These are phyloP conservation scores for Petasospora rhodanensis DNA, from an alignment of 1,139 yeast genomes.

Conservation along the genomic window DNA sequence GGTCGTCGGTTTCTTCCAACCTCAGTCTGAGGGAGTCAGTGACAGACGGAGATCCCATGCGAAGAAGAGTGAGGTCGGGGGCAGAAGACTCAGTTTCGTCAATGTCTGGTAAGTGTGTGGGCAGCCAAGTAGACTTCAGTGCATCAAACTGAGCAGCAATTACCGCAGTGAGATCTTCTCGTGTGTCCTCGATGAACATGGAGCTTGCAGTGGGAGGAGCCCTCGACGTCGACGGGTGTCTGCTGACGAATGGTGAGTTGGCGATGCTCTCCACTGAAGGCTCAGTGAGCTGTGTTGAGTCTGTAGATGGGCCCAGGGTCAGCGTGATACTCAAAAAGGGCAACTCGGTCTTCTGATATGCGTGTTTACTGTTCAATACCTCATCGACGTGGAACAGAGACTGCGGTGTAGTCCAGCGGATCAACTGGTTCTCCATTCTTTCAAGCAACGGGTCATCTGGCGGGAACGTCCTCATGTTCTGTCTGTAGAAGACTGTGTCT, in stretches of 20 bases:
- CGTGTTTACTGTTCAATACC: slow-evolving; percentile 30
- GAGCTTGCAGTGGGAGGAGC: not conserved
- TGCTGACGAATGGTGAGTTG: slow-evolving; percentile 10
- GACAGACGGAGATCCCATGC: not conserved
- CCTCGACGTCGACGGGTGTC: not conserved
- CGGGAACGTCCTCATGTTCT: slow-evolving; percentile 35
- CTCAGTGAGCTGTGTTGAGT: too few relatives aligned
- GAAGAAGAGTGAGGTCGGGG: not conserved
- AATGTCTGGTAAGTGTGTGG: not conserved
- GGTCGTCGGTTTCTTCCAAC: not conserved
- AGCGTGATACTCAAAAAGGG: slow-evolving; percentile 12
- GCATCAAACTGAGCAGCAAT: too few relatives aligned
- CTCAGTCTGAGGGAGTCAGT: not conserved
- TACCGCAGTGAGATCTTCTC: too few relatives aligned
- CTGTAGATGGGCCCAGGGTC: not conserved
- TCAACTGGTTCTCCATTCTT: slow-evolving; percentile 47
- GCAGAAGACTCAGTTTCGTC: not conserved
- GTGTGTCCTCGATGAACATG: too few relatives aligned
- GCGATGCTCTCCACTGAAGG: slow-evolving; percentile 14
- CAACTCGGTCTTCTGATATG: slow-evolving; percentile 24
- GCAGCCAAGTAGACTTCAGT: too few relatives aligned
- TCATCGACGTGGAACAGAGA: slow-evolving; percentile 39
- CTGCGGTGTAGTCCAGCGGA: slow-evolving; percentile 49
- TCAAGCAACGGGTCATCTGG: slow-evolving; percentile 33
- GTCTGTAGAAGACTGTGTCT: not conserved